Percentiles rank a stretch among this genome's conserved stretches.
phyloP scores from a whole-genome alignment of 2,329 filamentous ascomycete species.

The Claviceps sp. region DNA sequence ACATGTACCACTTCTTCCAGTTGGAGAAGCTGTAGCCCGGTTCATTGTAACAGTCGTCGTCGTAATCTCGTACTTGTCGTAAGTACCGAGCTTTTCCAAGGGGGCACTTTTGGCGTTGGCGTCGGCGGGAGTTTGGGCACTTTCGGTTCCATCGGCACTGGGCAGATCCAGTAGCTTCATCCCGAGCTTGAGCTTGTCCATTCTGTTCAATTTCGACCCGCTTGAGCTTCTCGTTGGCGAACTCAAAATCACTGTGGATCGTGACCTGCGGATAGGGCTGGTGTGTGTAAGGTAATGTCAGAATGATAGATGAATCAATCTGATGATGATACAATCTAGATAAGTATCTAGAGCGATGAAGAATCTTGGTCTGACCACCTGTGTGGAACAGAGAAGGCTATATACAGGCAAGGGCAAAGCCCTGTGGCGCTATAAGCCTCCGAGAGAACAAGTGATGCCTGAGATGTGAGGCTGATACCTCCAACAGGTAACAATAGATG shows the following conservation, averaged over 20 bases:
- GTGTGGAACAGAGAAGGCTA: too few relatives aligned
- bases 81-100: slow-evolving; percentile 23
- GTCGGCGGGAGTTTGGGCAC: slow-evolving; percentile 5
- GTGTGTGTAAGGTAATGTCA: too few relatives aligned
- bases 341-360: too few relatives aligned
- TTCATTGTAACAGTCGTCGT: slow-evolving; percentile 45
- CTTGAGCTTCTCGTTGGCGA: slow-evolving; percentile 26
- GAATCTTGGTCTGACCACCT: too few relatives aligned
- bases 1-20: slow-evolving; percentile 48
- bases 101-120: slow-evolving; percentile 20
- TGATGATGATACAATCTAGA: too few relatives aligned
- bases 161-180: neutral
- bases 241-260: slow-evolving; percentile 19
- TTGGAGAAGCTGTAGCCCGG: slow-evolving; percentile 48
- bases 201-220: slow-evolving; percentile 8
- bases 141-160: slow-evolving; percentile 3
- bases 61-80: slow-evolving; percentile 32
- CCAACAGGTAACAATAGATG: too few relatives aligned
- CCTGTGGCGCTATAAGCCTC: too few relatives aligned
- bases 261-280: slow-evolving; percentile 16
- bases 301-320: too few relatives aligned
- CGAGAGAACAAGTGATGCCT: too few relatives aligned
- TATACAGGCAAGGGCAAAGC: too few relatives aligned
- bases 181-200: neutral
- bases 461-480: too few relatives aligned